Conservation (phyloP, 345 rosid genomes). For the Salix viminalis region DNA sequence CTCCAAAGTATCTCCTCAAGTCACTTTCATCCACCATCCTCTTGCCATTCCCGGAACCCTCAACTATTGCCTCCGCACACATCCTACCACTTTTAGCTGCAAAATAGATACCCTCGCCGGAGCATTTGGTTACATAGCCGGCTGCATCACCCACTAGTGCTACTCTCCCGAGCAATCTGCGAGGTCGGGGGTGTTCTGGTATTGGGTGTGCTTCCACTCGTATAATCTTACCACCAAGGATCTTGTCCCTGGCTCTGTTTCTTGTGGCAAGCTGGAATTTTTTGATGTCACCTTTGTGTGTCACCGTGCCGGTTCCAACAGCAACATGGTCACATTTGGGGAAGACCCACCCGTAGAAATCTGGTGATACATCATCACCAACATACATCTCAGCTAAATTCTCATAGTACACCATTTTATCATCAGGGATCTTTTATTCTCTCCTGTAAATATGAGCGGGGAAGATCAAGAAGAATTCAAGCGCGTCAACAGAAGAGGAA, state of each 20-base stretch:
- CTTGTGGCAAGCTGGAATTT: slow-evolving; percentile 82
- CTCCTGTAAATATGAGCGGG: slow-evolving; percentile 46
- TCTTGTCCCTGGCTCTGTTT: slow-evolving; percentile 87
- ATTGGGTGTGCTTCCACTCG: slow-evolving; percentile 92
- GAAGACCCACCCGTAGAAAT: slow-evolving; percentile 95
- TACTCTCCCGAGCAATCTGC: slow-evolving; percentile 59
- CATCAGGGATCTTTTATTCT: slow-evolving; percentile 74
- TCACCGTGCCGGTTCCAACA: slow-evolving; percentile 90
- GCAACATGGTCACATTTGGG: slow-evolving; percentile 97
- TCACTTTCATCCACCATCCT: slow-evolving; percentile 86
- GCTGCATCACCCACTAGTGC: slow-evolving; percentile 90
- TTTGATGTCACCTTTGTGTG: slow-evolving; percentile 91
- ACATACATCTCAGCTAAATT: slow-evolving; percentile 92
- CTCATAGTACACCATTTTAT: slow-evolving; percentile 84
- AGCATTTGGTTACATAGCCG: slow-evolving; percentile 88
- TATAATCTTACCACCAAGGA: slow-evolving; percentile 80
- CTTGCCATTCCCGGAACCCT: slow-evolving; percentile 76
- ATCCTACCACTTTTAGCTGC: slow-evolving; percentile 94
- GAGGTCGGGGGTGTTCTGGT: slow-evolving; percentile 84
- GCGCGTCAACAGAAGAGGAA: neutral
- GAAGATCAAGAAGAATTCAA: neutral
- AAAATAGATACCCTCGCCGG: slow-evolving; percentile 85
- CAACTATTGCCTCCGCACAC: slow-evolving; percentile 89
- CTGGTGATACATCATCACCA: slow-evolving; percentile 91
- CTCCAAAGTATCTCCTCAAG: slow-evolving; percentile 85